Base-by-base conservation (phyloP, 2,329 filamentous ascomycete genomes). In the Berkeleyomyces basicola region DNA sequence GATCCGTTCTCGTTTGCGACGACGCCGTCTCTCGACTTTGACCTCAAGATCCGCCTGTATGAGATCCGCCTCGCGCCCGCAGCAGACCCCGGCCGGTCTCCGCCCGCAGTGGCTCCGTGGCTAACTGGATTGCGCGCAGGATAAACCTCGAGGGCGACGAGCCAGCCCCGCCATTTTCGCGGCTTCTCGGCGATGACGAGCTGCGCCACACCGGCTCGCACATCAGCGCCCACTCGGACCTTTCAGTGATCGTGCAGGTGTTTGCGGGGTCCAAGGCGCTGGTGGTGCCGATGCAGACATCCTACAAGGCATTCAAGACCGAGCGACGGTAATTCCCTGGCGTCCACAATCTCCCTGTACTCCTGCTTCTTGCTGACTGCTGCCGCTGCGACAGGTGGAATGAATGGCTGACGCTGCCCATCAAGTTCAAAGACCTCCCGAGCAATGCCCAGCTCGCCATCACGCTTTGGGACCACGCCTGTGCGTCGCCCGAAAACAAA, bases 241-340 rank as follows among this genome's bases (percentile, higher is more conserved):
- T 99, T 58, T 96, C 92, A 70, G 85, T 95, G 58, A 96, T 91
- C 0, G 87, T 86, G 7, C 93, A 97, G 73, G 81, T 97, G 69
- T 99, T 92, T 87, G 89, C 91, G 10, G 90, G 95, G 69, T 96
- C 91, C 37, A 99, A 99, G 72, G 90, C 92, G 43, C 76, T 99
- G 67, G 95, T 91, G 0, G 88, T 97, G 0, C 88, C 90, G 0
- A 82, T 95, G 9, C 92, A 97, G 72, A 99, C 93, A 2, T 82
- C 90, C 33, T 97, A 97, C 75, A 96, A 90, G 70, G 77, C 89
- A 6, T 97, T 99, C 71, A 90, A 90, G 71, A 81, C 81, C 43
- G 83, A 86, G 69, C 76, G 84, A 74, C 82, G 77, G 78, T 85
- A 67, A 61, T 23, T 23, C 23, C 23, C 23, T 23, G 23, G 23